phyloP scores from a whole-genome alignment of 495 filamentous ascomycete species.

The Pseudoneurospora amorphoporcata region DNA sequence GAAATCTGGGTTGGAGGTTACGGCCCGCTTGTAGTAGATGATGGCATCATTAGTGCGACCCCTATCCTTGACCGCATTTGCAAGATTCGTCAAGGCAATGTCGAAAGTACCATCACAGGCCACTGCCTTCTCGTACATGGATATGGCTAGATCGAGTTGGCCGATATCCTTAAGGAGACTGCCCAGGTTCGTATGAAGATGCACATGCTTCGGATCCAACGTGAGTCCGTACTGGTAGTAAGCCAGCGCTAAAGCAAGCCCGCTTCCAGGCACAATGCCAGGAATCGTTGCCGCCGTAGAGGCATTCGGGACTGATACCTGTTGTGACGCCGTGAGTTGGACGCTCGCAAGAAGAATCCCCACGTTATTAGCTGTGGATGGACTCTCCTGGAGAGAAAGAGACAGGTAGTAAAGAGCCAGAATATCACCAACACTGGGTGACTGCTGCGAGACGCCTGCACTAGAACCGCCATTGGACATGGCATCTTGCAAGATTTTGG shows the following conservation, averaged over 20 bases:
- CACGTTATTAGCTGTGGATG: constrained; percentile 97
- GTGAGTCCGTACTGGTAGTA: constrained; percentile 92
- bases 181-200: constrained; percentile 93
- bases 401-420: constrained; percentile 94
- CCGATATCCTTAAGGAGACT: constrained; percentile 96
- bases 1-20: constrained; percentile 86
- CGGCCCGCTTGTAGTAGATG: constrained; percentile 79
- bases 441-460: constrained; percentile 45
- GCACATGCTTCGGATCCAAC: constrained; percentile 85
- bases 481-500: constrained; percentile 98
- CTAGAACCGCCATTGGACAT: constrained; percentile 68
- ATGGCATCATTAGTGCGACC: constrained; percentile 90
- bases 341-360: constrained; percentile 92
- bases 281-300: constrained; percentile 46
- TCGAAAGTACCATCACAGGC: constrained; percentile 86
- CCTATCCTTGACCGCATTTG: constrained; percentile 97
- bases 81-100: constrained; percentile 92
- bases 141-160: constrained; percentile 80
- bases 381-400: constrained; percentile 86
- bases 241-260: constrained; percentile 75
- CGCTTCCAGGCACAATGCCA: constrained; percentile 76
- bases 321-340: constrained; percentile 56
- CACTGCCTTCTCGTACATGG: constrained; percentile 96
- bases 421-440: constrained; percentile 82
- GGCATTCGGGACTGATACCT: constrained; percentile 14